Evolutionary conservation across 495 filamentous ascomycete species (phyloP).

Genomic region (Penicillium diatomitis): DNA sequence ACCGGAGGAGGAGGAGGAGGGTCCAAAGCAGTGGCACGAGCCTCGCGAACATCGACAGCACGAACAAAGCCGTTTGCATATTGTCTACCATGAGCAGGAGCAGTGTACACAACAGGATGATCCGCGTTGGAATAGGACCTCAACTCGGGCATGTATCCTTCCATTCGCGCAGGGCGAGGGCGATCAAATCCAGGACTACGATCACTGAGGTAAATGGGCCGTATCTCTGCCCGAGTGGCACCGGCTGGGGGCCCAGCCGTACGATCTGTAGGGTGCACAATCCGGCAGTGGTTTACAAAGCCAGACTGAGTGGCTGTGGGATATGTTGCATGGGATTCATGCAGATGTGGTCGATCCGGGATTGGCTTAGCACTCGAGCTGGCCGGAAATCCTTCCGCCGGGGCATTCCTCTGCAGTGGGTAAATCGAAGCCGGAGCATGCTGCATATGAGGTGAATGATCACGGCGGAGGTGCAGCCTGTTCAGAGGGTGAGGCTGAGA

Average conservation of each 20-base stretch:
- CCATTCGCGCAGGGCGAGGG: constrained; percentile 3
- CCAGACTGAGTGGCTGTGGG: constrained; percentile 4
- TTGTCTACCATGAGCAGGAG: constrained; percentile 13
- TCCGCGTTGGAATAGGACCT: constrained; percentile 9
- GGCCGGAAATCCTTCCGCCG: constrained; percentile 5
- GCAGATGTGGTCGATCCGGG: constrained; percentile 10
- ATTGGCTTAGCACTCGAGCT: constrained; percentile 9
- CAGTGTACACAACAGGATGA: constrained; percentile 8
- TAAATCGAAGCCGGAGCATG: constrained; percentile 9
- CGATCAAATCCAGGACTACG: constrained; percentile 12
- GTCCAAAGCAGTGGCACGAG: constrained; percentile 14
- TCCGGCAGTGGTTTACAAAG: constrained; percentile 7
- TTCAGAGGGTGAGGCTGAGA: constrained; percentile 13
- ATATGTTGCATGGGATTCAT: constrained; percentile 9
- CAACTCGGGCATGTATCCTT: constrained; percentile 7
- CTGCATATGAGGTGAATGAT: constrained; percentile 11
- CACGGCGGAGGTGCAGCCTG: constrained; percentile 15
- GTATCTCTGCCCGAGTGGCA: constrained; percentile 5
- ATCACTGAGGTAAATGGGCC: constrained; percentile 12
- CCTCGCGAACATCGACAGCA: constrained; percentile 23
- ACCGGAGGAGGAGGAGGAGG: constrained; percentile 11
- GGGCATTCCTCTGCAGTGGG: constrained; percentile 6
- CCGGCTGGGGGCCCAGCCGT: constrained; percentile 7
- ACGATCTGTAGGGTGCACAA: constrained; percentile 10
- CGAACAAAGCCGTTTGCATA: constrained; percentile 36